Base-by-base conservation (phyloP, 768 basidiomycete species). In the Boletus insuetus region DNA sequence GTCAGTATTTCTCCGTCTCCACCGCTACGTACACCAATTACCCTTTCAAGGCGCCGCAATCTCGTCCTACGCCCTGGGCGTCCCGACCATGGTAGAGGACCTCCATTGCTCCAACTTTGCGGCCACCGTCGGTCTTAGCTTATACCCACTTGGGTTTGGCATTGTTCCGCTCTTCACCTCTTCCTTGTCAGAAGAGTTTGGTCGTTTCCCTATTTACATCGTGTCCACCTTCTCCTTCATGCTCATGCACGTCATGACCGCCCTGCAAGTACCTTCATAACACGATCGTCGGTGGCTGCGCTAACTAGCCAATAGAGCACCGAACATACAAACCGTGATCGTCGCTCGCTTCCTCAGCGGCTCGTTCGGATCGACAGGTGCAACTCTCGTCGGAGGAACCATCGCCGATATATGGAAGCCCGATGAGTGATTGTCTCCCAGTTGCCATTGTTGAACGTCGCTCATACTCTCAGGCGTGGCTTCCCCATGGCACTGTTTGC, bases 401-500 rank as follows among this genome's bases (percentile, higher is more conserved):
- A 79, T 87, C 24, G 81, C 84, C 40, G 87, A 89, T 65, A 82
- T 89, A 17, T 89, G 86, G 84, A 65, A 67, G 4, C 74, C 85
- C 4, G 72, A 77, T 60, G 81, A 87, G 85, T 87, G 58, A 59
- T 77, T 65, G 29, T 56, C 42, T 32, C 62, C 17, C 16, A 3
- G 3, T 34, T n/a, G 24, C 26, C 24, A 41, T 44, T 24, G 42
- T 44, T 8, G 34, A 29, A 39, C 17, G 12, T 39, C 10, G 8
- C 67, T 66, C 24, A 68, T 35, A n/a, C 22, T 41, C 16, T 8
- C 53, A 90, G 87, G 46, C 87, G 91, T 4, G 89, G 89, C 1
- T 62, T 87, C 2, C 90, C 90, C 0, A 92, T 93, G 89, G 76
- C 86, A 0, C 64, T 88, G 2, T 95, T 91, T 66, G 75, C 87